Evolutionary conservation across 208 protist genomes (phyloP), one percentile per base, ranked within the genome.

Genomic region (Leptomonas seymouri): DNA sequence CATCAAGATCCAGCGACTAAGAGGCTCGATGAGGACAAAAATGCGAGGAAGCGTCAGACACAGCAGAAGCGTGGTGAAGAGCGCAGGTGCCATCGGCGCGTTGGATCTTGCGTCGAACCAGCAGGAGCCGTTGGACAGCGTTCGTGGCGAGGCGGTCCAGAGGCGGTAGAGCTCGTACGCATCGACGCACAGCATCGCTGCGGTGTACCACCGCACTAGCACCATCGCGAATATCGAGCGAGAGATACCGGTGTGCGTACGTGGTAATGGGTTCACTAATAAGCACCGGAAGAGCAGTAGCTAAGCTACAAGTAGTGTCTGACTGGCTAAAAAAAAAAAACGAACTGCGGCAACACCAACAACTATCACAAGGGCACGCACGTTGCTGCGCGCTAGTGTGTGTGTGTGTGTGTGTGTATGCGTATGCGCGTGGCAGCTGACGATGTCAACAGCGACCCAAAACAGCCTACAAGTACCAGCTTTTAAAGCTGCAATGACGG

Each of bases 1-100:
- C 62, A 92, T 58, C 42, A 87, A 45, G 11, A 84, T 25, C 84
- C 84, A 92, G 20, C 78, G 86, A 55, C 78, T 87, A 4, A 92
- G 67, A 4, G 84, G 81, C 46, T 92, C 76, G 7, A 82, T 48
- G 20, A 84, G n/a, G 3, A 89, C 76, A 46, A 87, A 81, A 0
- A 84, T 18, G 39, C 79, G 80, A 28, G 86, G 71, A 25, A 89
- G 58, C 44, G 71, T 74, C 36, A 89, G 54, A 44, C 85, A 64
- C n/a, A 78, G 9, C n/a, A 92, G 41, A 30, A 85, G 39, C 1
- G 56, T 46, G 5, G 81, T 77, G 65, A 81, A 81, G 16, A 92
- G 71, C 14, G 67, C 18, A 20, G 68, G 53, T 0, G 72, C 74
- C 30, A 80, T 66, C n/a, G 86, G 60, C 28, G 76, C 79, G 61